These are phyloP conservation scores for Akanthomyces uredinophilus DNA, from an alignment of 2,329 filamentous ascomycete genomes.

Conservation along the genomic window DNA sequence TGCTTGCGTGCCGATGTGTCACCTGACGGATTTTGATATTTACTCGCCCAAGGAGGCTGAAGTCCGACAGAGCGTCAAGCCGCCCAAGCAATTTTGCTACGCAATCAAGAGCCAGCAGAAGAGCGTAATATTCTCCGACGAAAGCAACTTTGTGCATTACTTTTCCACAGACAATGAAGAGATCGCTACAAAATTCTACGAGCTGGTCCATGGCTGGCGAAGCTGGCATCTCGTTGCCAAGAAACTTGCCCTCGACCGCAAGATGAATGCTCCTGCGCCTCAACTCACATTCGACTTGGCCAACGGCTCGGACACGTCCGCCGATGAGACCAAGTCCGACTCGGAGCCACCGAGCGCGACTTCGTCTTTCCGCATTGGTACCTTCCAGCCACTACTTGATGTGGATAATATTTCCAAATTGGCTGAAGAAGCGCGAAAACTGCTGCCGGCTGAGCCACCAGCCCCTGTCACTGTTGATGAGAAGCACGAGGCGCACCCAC, in stretches of 20 bases:
- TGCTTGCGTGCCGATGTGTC: slow-evolving; percentile 67
- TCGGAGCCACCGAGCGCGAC: slow-evolving; percentile 38
- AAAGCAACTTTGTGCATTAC: slow-evolving; percentile 86
- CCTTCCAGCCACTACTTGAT: slow-evolving; percentile 64
- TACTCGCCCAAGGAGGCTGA: slow-evolving; percentile 70
- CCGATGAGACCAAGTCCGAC: slow-evolving; percentile 15
- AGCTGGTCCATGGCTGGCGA: slow-evolving; percentile 72
- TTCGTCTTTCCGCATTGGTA: slow-evolving; percentile 58
- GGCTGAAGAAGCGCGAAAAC: slow-evolving; percentile 44
- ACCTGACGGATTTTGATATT: slow-evolving; percentile 88
- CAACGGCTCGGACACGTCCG: background rate
- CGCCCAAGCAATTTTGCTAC: slow-evolving; percentile 80
- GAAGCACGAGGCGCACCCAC: background rate
- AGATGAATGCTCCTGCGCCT: slow-evolving; percentile 24
- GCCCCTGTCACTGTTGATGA: background rate
- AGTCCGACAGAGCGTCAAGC: slow-evolving; percentile 64
- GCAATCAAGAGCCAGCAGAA: slow-evolving; percentile 92
- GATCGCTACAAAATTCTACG: slow-evolving; percentile 64
- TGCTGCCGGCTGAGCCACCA: slow-evolving; percentile 28
- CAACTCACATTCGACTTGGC: slow-evolving; percentile 24
- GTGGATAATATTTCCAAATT: slow-evolving; percentile 52
- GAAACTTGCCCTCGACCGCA: slow-evolving; percentile 46
- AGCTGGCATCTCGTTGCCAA: slow-evolving; percentile 86
- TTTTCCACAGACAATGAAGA: slow-evolving; percentile 73
- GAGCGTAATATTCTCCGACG: slow-evolving; percentile 73